Base-by-base conservation (phyloP, 805 yeast genomes). In the Scheffersomyces ergatensis region DNA sequence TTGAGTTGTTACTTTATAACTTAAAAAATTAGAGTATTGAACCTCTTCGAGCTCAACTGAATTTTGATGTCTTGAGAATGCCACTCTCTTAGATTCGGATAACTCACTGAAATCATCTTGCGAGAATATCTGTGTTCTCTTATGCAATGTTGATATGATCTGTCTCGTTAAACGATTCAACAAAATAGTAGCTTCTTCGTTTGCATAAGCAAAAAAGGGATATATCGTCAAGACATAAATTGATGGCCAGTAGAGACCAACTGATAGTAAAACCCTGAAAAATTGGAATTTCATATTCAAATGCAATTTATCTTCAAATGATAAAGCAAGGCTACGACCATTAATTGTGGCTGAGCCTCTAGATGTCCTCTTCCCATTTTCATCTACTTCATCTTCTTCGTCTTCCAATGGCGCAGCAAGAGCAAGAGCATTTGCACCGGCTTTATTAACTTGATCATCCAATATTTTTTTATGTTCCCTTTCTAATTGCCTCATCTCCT, bases 351-450 rank as follows among this genome's bases (percentile, higher is more conserved):
- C 29, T 23, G 7, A 7, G 14, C 14, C 14, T 26, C 21, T n/a
- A 9, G 25, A 8, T 25, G 25, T 24, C 14, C 15, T 25, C 14
- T 27, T 33, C 11, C 24, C 33, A 19, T 45, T 42, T 8, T 47
- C 11, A 19, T 38, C 34, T 6, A 26, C 25, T n/a, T 53, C 62
- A n/a, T 63, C 67, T 6, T 72, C 79, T 18, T 78, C 85, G 29
- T 78, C 81, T 3, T 74, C 70, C 29, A 90, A 67, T 0, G 96
- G 95, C 8, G 93, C 93, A 5, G 97, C 96, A 50, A 89, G 58
- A 0, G 97, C 93, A 36, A 90, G 64, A 0, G 96, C 95, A 46
- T 84, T 86, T 0, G 87, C 83, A 18, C 78, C 74, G 0, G 90
- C 83, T 45, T 70, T 68, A 50, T 72, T 69, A 0, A 85, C 77